Base-by-base conservation (phyloP, 75 land plant genomes). In the Pinus albicaulis region DNA sequence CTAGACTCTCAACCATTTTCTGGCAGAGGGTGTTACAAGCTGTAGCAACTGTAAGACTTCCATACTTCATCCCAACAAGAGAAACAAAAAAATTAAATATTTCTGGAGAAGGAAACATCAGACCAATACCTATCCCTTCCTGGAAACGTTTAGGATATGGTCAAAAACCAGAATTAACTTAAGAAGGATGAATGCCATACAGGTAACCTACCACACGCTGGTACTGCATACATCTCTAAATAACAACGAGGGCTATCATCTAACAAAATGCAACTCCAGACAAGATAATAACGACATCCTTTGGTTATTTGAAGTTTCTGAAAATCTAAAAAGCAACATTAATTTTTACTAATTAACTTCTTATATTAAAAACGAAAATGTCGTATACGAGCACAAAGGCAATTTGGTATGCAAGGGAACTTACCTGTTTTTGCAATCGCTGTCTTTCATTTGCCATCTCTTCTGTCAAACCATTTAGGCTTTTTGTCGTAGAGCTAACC, bases 401-500 rank as follows among this genome's bases (percentile, higher is more conserved):
- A 7, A 4, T 11, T 62, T 10, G 26, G 25, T 28, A 26, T 77
- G 23, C 24, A 25, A 12, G 28, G 55, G 31, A 17, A 66, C 85
- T 58, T 59, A 90, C 92, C 89, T 87, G 86, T 55, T 81, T 73
- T 59, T 87, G 81, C 16, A 87, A 77, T 1, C 28, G 60, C 61
- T 89, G 59, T n/a, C 69, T 48, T 59, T 84, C 86, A 28, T 78
- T 79, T 55, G 76, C 34, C 65, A 77, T 74, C 55, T 84, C 57
- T 13, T 81, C 75, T 52, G 65, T 83, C 58, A 89, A 73, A 72
- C 83, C 82, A 52, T 86, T 84, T n/a, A 84, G 28, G 4, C 57
- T 63, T 68, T 82, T 82, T 60, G 60, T 76, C n/a, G 81, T 65
- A 26, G 65, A 65, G 16, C 55, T 69, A 73, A 83, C 84, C 71